A percentile compares a stretch with the other conserved stretches of the same genome.
phyloP scores from a whole-genome alignment of 2,329 filamentous ascomycete species.

The Penicillium verrucosum region DNA sequence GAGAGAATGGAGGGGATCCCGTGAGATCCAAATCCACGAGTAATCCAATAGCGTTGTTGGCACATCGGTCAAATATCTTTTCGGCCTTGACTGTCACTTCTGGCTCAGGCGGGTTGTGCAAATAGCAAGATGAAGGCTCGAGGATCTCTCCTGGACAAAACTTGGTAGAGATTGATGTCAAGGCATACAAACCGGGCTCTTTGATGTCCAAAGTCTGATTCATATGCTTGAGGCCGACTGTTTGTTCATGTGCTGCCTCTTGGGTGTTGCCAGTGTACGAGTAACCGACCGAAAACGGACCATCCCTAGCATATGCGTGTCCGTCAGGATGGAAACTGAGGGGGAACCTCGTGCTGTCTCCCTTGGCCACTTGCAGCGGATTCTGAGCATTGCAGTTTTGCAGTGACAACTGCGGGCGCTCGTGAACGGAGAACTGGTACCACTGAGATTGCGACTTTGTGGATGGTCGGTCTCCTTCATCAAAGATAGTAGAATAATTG shows the following conservation, averaged over 20 bases:
- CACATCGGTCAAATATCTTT: constrained; percentile 90
- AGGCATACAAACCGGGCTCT: constrained; percentile 78
- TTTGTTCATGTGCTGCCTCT: constrained; percentile 55
- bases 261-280: constrained; percentile 75
- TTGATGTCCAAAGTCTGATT: constrained; percentile 66
- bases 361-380: constrained; percentile 79
- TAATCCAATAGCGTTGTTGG: constrained; percentile 86
- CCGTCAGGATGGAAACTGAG: constrained; percentile 66
- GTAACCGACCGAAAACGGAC: constrained; percentile 72
- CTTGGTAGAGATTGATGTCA: constrained; percentile 74
- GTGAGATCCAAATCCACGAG: constrained; percentile 84
- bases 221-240: constrained; percentile 54
- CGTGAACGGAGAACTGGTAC: constrained; percentile 79
- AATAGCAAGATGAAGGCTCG: constrained; percentile 88
- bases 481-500: constrained; percentile 61
- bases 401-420: constrained; percentile 72
- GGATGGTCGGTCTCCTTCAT: constrained; percentile 64
- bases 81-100: constrained; percentile 70
- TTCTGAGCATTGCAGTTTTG: constrained; percentile 73
- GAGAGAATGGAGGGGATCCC: constrained; percentile 85
- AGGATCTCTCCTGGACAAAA: constrained; percentile 84
- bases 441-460: constrained; percentile 62
- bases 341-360: constrained; percentile 65
- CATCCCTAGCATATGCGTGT: constrained; percentile 55
- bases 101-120: constrained; percentile 88